A percentile compares a stretch with the other conserved stretches of the same genome.
phyloP scores from a whole-genome alignment of 371 early-diverging fungal species.

The Mucor irregularis region DNA sequence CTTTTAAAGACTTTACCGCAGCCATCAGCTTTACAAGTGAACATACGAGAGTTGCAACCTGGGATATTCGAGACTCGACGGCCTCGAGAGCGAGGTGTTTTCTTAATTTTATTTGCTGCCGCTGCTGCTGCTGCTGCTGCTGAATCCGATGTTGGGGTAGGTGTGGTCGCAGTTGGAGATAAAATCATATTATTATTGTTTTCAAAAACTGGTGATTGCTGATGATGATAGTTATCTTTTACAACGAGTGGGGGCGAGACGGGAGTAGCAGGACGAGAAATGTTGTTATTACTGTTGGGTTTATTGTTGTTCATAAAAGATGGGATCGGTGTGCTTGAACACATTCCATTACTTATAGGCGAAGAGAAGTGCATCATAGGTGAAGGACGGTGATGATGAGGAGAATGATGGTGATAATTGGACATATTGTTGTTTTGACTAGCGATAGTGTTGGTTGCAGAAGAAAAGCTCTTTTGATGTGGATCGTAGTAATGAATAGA shows the following conservation, averaged over 20 bases:
- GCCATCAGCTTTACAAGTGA: constrained; percentile 50
- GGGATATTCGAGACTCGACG: constrained; percentile 57
- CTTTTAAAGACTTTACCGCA: constrained; percentile 65
- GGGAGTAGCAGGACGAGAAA: constrained; percentile 15
- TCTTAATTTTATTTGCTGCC: constrained; percentile 9
- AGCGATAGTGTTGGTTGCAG: too few species aligned
- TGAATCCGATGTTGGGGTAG: constrained; percentile 15
- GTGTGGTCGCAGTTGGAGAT: constrained; percentile 18
- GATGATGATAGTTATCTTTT: constrained; percentile 9
- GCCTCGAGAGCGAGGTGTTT: constrained; percentile 46
- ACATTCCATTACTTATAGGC: constrained; percentile 2
- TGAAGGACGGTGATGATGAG: background rate
- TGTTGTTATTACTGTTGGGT: constrained; percentile 1
- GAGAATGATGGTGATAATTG: background rate
- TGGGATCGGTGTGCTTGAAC: constrained; percentile 2
- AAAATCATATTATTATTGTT: too few species aligned
- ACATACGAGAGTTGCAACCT: constrained; percentile 37
- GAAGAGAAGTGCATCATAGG: constrained; percentile 1
- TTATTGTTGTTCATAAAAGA: constrained; percentile 1
- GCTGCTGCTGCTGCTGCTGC: constrained; percentile 19
- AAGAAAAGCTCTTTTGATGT: constrained; percentile 9
- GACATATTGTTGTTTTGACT: constrained; percentile 5
- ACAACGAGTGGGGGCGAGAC: constrained; percentile 19
- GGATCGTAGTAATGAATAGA: constrained; percentile 15
- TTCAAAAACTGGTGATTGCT: too few species aligned